Evolutionary conservation across 1,284 basidiomycete genomes (phyloP).

Genomic region (Neolentinus lepideus): DNA sequence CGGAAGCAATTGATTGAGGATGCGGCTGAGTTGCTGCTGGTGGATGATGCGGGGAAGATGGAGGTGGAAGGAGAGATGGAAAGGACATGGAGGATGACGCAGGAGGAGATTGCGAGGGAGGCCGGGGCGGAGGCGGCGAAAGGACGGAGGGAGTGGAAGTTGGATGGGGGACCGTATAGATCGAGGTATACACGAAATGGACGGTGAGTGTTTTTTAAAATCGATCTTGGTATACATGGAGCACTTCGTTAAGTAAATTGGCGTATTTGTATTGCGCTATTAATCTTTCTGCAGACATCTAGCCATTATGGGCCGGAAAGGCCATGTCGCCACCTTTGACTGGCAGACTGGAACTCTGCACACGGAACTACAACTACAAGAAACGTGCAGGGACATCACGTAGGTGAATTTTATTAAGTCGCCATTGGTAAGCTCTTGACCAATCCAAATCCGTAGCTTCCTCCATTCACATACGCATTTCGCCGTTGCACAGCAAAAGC

Average conservation of each 20-base stretch:
- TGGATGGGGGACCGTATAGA: constrained; percentile 87
- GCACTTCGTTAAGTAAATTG: too few relatives aligned
- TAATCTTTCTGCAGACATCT: constrained; percentile 50
- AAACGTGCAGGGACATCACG: constrained; percentile 90
- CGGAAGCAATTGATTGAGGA: constrained; percentile 56
- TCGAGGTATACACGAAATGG: constrained; percentile 88
- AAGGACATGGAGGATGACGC: constrained; percentile 83
- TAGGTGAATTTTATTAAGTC: constrained; percentile 28
- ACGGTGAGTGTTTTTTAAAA: constrained; percentile 41
- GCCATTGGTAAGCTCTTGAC: constrained; percentile 8
- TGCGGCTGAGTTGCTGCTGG: constrained; percentile 50
- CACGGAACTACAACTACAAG: constrained; percentile 84
- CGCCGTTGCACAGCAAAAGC: constrained; percentile 95
- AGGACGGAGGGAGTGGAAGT: constrained; percentile 74
- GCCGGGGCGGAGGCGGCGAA: constrained; percentile 71
- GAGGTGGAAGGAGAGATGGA: constrained; percentile 77
- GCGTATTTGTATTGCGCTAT: too few relatives aligned
- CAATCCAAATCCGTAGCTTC: constrained; percentile 44
- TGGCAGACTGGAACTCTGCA: constrained; percentile 88
- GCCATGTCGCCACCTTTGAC: constrained; percentile 94
- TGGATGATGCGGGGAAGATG: constrained; percentile 63
- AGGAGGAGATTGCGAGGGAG: constrained; percentile 67
- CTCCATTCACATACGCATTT: constrained; percentile 90
- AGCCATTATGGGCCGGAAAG: constrained; percentile 75
- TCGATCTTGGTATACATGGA: too few relatives aligned